Conservation (phyloP, 2,329 filamentous ascomycete species). For the Apiospora malaysiana region DNA sequence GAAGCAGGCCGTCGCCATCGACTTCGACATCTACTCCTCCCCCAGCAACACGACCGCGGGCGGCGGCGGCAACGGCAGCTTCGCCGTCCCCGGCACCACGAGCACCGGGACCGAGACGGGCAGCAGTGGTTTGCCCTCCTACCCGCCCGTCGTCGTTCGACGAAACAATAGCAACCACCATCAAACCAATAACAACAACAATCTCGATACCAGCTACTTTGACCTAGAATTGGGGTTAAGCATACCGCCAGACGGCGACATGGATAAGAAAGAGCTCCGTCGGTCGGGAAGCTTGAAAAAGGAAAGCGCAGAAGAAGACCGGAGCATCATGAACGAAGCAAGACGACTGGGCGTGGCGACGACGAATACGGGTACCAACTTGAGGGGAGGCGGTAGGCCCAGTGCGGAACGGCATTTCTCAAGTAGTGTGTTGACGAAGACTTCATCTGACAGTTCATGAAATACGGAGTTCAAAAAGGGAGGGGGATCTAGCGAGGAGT, state of each 20-base stretch:
- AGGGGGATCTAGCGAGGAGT: neutral
- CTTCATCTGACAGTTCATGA: neutral
- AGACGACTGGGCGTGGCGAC: neutral
- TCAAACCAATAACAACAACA: neutral
- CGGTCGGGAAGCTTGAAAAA: neutral
- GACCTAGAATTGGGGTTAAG: neutral
- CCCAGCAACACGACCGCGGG: neutral
- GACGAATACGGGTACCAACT: neutral
- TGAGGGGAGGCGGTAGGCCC: neutral
- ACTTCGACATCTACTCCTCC: neutral
- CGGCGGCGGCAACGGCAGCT: neutral
- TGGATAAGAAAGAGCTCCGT: neutral
- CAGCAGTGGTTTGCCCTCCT: neutral
- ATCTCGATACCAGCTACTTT: neutral
- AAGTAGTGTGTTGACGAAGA: neutral
- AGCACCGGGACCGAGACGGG: neutral
- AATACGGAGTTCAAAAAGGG: neutral
- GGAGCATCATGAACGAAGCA: neutral
- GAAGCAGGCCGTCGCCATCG: neutral
- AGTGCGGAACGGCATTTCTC: neutral
- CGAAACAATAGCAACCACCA: neutral
- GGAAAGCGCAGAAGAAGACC: neutral
- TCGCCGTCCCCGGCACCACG: neutral
- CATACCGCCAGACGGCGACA: neutral
- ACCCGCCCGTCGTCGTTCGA: neutral